phyloP scores from a whole-genome alignment of 2,329 filamentous ascomycete genomes.

The Fragosphaeria purpurea region DNA sequence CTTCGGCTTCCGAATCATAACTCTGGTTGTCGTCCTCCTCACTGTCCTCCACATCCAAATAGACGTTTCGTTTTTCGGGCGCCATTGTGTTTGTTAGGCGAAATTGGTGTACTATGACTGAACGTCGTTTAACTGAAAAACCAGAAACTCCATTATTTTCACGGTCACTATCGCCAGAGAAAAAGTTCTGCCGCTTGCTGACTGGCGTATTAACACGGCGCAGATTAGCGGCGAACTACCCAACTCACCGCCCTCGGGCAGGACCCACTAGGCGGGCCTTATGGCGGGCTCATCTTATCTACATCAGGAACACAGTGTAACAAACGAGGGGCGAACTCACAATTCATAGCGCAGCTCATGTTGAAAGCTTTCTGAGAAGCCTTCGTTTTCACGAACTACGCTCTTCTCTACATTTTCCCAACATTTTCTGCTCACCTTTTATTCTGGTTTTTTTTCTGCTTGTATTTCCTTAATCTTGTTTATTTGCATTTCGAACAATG shows the following conservation, averaged over 20 bases:
- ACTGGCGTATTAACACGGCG: too few species aligned
- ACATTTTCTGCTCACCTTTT: neutral
- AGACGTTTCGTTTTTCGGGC: conserved; percentile 61
- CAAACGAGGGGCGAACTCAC: too few species aligned
- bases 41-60: conserved; percentile 52
- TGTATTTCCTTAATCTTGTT: neutral
- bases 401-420: neutral
- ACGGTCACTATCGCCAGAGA: neutral
- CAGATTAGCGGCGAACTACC: too few species aligned
- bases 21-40: conserved; percentile 47
- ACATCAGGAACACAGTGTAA: too few species aligned
- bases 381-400: too few species aligned
- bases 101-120: neutral
- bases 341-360: too few species aligned
- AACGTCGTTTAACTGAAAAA: neutral
- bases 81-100: conserved; percentile 38
- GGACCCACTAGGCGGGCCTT: too few species aligned
- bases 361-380: too few species aligned
- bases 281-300: too few species aligned
- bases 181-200: neutral
- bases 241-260: too few species aligned
- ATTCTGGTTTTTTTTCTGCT: neutral
- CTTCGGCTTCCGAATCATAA: conserved; percentile 58
- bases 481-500: conserved; percentile 32
- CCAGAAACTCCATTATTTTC: too few species aligned